Conservation (phyloP, 2,329 filamentous ascomycete genomes). For the Ophiostoma novo-ulmi region DNA sequence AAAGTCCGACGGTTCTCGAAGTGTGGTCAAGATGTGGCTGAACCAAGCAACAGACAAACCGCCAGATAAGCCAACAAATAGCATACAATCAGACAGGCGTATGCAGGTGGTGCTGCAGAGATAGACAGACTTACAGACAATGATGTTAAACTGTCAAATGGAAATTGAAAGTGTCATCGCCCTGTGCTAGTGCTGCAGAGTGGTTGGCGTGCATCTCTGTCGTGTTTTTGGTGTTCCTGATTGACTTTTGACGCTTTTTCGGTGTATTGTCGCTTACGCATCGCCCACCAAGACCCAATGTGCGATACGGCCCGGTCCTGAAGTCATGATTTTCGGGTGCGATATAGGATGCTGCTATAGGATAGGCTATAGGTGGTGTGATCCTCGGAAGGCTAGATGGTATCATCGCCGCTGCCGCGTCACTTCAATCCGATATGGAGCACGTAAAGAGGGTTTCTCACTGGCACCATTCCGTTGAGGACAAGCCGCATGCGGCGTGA, state of each 20-base stretch:
- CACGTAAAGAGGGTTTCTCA: neutral
- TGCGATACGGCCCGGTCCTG: neutral
- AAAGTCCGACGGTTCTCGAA: neutral
- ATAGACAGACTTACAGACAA: neutral
- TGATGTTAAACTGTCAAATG: neutral
- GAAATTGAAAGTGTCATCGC: neutral
- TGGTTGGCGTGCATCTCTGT: neutral
- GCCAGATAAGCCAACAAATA: neutral
- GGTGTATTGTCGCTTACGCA: neutral
- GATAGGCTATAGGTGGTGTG: neutral
- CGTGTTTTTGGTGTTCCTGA: neutral
- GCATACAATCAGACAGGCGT: neutral
- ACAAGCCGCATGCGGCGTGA: neutral
- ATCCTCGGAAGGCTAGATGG: neutral
- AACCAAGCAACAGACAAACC: neutral
- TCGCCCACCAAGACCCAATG: neutral
- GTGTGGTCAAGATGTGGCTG: neutral
- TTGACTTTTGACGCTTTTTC: neutral
- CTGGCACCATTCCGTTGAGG: too few relatives aligned
- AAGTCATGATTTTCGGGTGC: neutral
- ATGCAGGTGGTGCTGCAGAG: neutral
- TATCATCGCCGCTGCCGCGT: neutral
- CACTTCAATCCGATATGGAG: neutral
- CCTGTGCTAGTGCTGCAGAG: neutral
- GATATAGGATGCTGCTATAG: neutral